A percentile compares a stretch with the other conserved stretches of the same genome.
These are phyloP conservation scores for Xanthoconium separans DNA, from an alignment of 1,284 basidiomycete species.

Conservation along the genomic window DNA sequence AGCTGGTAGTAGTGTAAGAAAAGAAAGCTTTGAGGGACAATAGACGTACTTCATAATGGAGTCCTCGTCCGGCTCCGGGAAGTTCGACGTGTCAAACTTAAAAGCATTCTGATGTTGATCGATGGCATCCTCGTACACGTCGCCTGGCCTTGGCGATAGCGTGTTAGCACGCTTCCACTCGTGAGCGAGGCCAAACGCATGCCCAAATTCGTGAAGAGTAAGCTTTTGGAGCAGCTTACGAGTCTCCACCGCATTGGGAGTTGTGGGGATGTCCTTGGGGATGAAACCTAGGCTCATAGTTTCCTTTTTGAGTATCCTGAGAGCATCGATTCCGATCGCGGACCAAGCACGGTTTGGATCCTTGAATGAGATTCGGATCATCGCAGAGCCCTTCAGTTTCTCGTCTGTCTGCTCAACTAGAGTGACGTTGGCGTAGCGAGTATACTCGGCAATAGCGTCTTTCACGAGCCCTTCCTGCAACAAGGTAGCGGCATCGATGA, in stretches of 20 bases:
- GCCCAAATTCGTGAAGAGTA: not conserved
- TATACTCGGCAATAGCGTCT: not conserved
- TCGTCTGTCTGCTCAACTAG: not conserved
- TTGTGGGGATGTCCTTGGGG: too few species aligned
- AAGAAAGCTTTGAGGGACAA: not conserved
- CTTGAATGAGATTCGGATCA: not conserved
- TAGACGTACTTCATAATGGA: not conserved
- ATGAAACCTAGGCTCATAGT: not conserved
- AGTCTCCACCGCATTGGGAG: fast-evolving
- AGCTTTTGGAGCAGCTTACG: not conserved
- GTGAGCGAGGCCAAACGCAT: not conserved
- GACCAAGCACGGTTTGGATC: not conserved
- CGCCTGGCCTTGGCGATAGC: too few species aligned
- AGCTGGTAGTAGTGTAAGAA: not conserved
- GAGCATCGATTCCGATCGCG: not conserved
- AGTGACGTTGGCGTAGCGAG: not conserved
- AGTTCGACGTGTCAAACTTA: not conserved
- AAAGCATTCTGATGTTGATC: not conserved
- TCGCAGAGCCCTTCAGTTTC: not conserved
- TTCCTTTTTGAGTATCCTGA: not conserved
- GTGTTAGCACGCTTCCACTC: not conserved
- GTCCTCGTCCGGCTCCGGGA: not conserved
- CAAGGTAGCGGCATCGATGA: not conserved
- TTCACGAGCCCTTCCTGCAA: not conserved
- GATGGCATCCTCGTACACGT: not conserved